Evolutionary conservation across 495 filamentous ascomycete genomes (phyloP), one percentile per base, ranked within the genome.

Genomic region (Baudoinia panamericana): DNA sequence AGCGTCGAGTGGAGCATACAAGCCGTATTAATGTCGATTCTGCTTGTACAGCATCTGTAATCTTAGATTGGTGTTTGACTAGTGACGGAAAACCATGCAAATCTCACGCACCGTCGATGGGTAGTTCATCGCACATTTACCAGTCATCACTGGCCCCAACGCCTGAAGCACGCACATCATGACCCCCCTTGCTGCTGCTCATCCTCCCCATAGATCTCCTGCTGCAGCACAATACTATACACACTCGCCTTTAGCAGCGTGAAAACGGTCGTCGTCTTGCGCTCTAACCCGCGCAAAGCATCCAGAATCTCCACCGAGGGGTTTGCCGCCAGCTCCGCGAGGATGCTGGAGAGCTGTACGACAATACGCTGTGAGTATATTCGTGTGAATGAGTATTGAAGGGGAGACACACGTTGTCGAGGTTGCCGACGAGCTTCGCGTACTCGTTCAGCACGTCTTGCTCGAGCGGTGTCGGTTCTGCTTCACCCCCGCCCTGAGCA

Each of bases 391-490:
- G 16, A 41, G 5, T 5, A 38, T 32, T 36, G 30, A 16, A 23
- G 36, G 15, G 10, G 4, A 28, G 33, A 41, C 45, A 27, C 59
- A 88, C 90, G 66, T 78, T 81, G 55, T 95, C 93, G 66, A 96
- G 80, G 55, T 95, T 96, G 51, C 79, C 76, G 1, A 88, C 72
- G 18, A 97, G 63, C 16, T 81, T 75, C 39, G 85, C 68, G 53
- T 97, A 97, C 61, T 95, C 90, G 27, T 94, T 84, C 0, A 97
- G 68, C 1, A 97, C 78, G 57, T 95, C 86, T 62, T 94, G 87
- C 63, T 97, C 87, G 7, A 90, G 72, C 4, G 84, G 78, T 0
- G 81, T 71, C 41, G 83, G 72, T 5, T 38, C 46, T 22, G 48
- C 56, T 23, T 31, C 28, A 39, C 13, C 30, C 10, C 41, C 21